Evolutionary conservation across 495 filamentous ascomycete genomes (phyloP).

Genomic region (Glutinoglossum americanum): DNA sequence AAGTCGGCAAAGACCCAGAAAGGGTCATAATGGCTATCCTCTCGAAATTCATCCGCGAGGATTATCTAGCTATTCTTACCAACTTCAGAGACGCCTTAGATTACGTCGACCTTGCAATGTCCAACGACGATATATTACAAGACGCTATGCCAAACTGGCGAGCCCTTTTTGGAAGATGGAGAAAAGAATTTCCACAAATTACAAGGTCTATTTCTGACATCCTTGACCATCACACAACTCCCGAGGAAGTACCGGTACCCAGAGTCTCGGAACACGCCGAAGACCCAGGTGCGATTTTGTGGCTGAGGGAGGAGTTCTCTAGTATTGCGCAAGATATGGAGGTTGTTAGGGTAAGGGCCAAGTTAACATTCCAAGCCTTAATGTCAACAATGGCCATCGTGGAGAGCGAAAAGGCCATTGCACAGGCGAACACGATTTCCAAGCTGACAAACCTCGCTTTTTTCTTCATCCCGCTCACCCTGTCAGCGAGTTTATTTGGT

Average conservation of each 20-base stretch:
- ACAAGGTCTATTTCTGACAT: background rate
- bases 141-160: background rate
- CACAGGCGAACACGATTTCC: background rate
- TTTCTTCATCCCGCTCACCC: background rate
- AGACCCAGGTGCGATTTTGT: no score
- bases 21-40: background rate
- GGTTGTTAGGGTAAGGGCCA: background rate
- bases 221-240: background rate
- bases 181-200: background rate
- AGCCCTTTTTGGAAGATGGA: background rate
- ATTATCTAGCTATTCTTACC: background rate
- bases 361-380: background rate
- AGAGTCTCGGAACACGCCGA: background rate
- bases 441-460: background rate
- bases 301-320: background rate
- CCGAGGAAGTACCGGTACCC: background rate
- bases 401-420: background rate
- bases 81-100: background rate
- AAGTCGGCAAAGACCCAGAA: background rate
- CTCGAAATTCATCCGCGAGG: background rate
- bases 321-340: background rate
- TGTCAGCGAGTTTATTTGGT: background rate
- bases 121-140: background rate
- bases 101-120: background rate
- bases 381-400: background rate